phyloP scores from a whole-genome alignment of 768 basidiomycete species.

The Gymnopilus dilepis region DNA sequence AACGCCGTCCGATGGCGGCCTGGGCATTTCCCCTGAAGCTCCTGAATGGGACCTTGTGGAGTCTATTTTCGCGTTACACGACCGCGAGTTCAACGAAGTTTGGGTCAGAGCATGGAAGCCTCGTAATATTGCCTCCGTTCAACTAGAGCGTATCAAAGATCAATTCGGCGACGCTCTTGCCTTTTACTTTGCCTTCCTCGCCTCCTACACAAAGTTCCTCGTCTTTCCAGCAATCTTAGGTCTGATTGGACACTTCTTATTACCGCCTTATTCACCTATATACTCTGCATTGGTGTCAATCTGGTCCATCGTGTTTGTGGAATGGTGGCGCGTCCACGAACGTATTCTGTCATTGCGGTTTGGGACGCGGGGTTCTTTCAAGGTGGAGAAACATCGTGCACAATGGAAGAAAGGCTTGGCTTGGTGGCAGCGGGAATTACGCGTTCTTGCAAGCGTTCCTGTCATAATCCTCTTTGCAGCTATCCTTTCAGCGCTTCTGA shows the following conservation, averaged over 20 bases:
- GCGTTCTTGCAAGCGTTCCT: conserved; percentile 72
- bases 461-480: conserved; percentile 76
- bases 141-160: conserved; percentile 72
- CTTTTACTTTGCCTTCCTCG: conserved; percentile 89
- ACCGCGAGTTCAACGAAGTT: conserved; percentile 75
- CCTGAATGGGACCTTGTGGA: conserved; percentile 82
- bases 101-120: conserved; percentile 84
- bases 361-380: conserved; percentile 78
- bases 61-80: conserved; percentile 83
- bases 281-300: conserved; percentile 80
- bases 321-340: conserved; percentile 91
- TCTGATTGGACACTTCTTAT: conserved; percentile 68
- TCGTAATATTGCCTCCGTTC: conserved; percentile 62
- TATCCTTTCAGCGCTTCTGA: conserved; percentile 71
- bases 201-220: conserved; percentile 82
- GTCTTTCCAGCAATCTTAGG: conserved; percentile 78
- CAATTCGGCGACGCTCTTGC: conserved; percentile 86
- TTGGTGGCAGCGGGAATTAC: conserved; percentile 79
- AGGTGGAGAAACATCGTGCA: conserved; percentile 74
- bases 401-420: conserved; percentile 58
- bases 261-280: conserved; percentile 71
- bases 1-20: conserved; percentile 75
- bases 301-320: conserved; percentile 88
- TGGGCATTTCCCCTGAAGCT: conserved; percentile 78
- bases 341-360: conserved; percentile 82